Percentiles rank a stretch among this genome's conserved stretches.
Evolutionary conservation across 129 eudicot genomes (phyloP).

Genomic region (Lactuca sativa): DNA sequence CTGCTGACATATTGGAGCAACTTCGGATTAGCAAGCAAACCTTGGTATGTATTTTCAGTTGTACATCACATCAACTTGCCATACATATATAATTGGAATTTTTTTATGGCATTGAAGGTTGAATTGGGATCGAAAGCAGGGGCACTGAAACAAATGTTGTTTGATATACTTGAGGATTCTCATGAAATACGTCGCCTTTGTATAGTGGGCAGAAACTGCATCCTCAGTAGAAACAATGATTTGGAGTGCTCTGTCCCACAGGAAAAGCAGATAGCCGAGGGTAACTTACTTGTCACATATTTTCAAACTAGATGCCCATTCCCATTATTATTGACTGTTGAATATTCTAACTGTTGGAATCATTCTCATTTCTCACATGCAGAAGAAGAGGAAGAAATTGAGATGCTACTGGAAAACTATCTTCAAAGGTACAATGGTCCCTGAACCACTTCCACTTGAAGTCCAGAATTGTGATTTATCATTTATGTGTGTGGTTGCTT

Average conservation of each 20-base stretch:
- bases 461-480: conserved; percentile 4
- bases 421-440: conserved; percentile 85
- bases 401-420: conserved; percentile 97
- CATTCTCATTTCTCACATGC: conserved; percentile 27
- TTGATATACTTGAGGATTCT: conserved; percentile 96
- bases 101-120: conserved; percentile 49
- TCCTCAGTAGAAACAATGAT: conserved; percentile 51
- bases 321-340: not conserved
- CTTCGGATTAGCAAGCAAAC: conserved; percentile 96
- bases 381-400: conserved; percentile 99
- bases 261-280: conserved; percentile 94
- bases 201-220: conserved; percentile 92
- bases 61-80: conserved; percentile 5
- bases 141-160: conserved; percentile 91
- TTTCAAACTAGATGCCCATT: not conserved
- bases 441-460: conserved; percentile 9
- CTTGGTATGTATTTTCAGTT: conserved; percentile 43
- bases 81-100: not conserved
- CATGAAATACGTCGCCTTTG: conserved; percentile 90
- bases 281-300: conserved; percentile 35
- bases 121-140: conserved; percentile 93
- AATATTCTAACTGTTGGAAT: conserved; percentile 5
- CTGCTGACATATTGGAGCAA: conserved; percentile 86
- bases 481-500: not conserved
- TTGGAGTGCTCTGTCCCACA: conserved; percentile 79